Percentiles rank a stretch among this genome's conserved stretches.
Evolutionary conservation across 306 rosid genomes (phyloP).

Genomic region (Sicyos baderoa): DNA sequence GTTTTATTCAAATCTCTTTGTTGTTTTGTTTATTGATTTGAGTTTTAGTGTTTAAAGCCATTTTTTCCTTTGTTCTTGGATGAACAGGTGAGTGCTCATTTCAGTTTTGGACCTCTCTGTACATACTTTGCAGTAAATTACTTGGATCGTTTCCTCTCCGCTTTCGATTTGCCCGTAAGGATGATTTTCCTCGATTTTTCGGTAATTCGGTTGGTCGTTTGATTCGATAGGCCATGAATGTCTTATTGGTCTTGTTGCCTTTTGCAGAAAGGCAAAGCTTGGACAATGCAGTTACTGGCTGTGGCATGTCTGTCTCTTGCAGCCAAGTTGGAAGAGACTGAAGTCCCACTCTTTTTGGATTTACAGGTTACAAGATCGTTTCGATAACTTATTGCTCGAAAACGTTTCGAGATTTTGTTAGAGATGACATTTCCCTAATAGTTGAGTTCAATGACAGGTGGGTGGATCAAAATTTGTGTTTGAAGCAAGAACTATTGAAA

Average conservation of each 20-base stretch:
- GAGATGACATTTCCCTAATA: not conserved
- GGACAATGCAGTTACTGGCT: slow-evolving; percentile 91
- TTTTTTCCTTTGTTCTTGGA: not conserved
- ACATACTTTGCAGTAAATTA: slow-evolving; percentile 68
- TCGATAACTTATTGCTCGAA: not conserved
- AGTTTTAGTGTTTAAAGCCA: not conserved
- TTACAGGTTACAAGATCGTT: slow-evolving; percentile 50
- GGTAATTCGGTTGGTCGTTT: not conserved
- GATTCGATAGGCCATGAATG: not conserved
- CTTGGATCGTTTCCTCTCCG: slow-evolving; percentile 85
- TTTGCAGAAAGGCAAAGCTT: slow-evolving; percentile 58
- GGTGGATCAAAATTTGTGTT: slow-evolving; percentile 68
- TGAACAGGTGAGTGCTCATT: slow-evolving; percentile 62
- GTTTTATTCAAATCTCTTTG: not conserved
- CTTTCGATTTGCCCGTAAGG: slow-evolving; percentile 82
- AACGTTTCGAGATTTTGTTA: not conserved
- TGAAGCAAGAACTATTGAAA: slow-evolving; percentile 76
- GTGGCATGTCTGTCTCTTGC: slow-evolving; percentile 86
- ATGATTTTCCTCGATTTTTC: not conserved
- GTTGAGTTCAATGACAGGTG: slow-evolving; percentile 37
- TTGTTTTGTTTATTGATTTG: slow-evolving; percentile 19
- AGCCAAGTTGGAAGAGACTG: slow-evolving; percentile 82
- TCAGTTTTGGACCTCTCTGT: slow-evolving; percentile 78
- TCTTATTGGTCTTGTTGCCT: not conserved
- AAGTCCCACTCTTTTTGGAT: slow-evolving; percentile 59